Conservation (phyloP, 495 filamentous ascomycete genomes). For the Tuber microsphaerosporum region DNA sequence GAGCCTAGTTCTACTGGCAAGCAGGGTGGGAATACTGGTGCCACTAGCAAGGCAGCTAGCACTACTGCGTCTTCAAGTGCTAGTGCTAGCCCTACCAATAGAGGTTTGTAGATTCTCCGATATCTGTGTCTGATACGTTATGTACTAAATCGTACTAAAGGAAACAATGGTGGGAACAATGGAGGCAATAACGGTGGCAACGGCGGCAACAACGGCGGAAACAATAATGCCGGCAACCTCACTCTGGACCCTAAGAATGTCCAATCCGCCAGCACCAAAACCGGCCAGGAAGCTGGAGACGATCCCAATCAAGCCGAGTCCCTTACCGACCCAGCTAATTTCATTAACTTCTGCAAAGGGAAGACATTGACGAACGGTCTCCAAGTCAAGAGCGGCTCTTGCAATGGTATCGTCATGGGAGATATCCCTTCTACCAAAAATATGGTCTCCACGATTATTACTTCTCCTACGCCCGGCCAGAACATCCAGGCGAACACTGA, state of each 20-base stretch:
- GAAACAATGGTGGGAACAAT: not conserved
- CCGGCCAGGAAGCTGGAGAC: constrained; percentile 19
- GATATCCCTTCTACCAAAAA: constrained; percentile 55
- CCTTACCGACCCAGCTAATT: constrained; percentile 49
- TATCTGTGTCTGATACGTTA: not conserved
- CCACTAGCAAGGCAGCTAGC: not conserved
- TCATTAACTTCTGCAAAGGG: constrained; percentile 63
- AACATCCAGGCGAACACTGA: constrained; percentile 47
- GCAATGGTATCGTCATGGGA: constrained; percentile 65
- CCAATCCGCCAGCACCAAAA: constrained; percentile 23
- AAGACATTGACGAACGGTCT: constrained; percentile 61
- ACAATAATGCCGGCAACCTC: constrained; percentile 12
- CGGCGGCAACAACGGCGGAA: constrained; percentile 9
- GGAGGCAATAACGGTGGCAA: constrained; percentile 8
- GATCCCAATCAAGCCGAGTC: constrained; percentile 31
- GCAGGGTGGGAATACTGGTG: constrained; percentile 16
- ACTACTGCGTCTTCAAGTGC: not conserved
- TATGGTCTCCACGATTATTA: constrained; percentile 62
- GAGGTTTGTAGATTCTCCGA: not conserved
- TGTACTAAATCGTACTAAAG: not conserved
- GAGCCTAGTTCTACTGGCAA: constrained; percentile 37
- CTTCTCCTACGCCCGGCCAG: constrained; percentile 49
- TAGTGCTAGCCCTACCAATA: not conserved
- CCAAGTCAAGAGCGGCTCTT: constrained; percentile 58
- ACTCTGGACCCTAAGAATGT: constrained; percentile 25